These are phyloP conservation scores for Pythium diclinum DNA, from an alignment of 352 stramenopile species.

Conservation along the genomic window DNA sequence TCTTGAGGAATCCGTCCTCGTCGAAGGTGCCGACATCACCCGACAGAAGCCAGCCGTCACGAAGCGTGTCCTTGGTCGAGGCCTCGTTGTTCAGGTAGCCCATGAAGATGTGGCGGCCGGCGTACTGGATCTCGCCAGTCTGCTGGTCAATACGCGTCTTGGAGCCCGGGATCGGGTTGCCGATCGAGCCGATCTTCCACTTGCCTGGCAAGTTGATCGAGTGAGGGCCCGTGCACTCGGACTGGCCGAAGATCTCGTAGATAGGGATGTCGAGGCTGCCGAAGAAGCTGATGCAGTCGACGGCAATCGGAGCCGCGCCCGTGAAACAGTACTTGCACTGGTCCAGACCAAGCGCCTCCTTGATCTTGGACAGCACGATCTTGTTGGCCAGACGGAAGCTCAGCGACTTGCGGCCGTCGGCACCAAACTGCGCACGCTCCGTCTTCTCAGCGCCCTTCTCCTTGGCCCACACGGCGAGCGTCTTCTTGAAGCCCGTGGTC, in stretches of 20 bases:
- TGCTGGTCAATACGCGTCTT: conserved; percentile 45
- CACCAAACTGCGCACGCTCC: conserved; percentile 65
- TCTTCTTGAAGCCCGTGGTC: conserved; percentile 83
- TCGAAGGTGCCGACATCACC: conserved; percentile 88
- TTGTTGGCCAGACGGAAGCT: conserved; percentile 82
- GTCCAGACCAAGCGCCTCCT: conserved; percentile 75
- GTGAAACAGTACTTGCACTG: conserved; percentile 81
- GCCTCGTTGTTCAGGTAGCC: conserved; percentile 64
- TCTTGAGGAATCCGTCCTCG: conserved; percentile 84
- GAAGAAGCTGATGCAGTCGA: conserved; percentile 82
- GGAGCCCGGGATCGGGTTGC: conserved; percentile 55
- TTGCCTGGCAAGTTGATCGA: conserved; percentile 61
- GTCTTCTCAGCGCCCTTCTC: conserved; percentile 51
- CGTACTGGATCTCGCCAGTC: conserved; percentile 63
- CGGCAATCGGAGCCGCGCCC: conserved; percentile 65
- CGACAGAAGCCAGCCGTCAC: conserved; percentile 89
- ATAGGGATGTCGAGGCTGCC: conserved; percentile 92
- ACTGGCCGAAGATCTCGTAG: conserved; percentile 90
- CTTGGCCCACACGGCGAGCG: conserved; percentile 83
- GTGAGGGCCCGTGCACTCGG: conserved; percentile 87
- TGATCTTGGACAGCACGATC: conserved; percentile 81
- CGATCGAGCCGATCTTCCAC: conserved; percentile 87
- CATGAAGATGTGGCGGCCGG: conserved; percentile 71
- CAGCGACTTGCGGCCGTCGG: conserved; percentile 43
- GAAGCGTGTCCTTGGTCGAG: conserved; percentile 51